Evolutionary conservation across 2,329 filamentous ascomycete species (phyloP), one percentile per base, ranked within the genome.

Genomic region (Talaromyces rugulosus): DNA sequence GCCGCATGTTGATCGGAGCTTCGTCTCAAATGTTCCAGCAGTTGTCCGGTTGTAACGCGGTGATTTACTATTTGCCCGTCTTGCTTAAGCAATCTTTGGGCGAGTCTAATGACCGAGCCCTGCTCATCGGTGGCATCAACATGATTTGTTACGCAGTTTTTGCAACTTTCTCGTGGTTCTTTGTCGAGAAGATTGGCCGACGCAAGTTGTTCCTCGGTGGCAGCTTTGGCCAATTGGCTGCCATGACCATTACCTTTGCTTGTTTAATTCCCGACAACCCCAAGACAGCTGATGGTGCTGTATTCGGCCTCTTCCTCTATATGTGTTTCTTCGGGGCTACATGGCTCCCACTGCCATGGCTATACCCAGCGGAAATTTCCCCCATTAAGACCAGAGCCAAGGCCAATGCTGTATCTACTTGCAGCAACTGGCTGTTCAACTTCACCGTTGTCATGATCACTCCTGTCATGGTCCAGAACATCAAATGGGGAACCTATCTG

Each of bases 301-400:
- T 82, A 9, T 86, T 88, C 2, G 87, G 87, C 61, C 75, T 90
- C 12, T 90, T 90, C 75, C 82, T 86, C 2, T 90, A 89, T 74
- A 89, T 89, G 68, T 85, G 86, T 4, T 87, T 86, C 60, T 89
- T 89, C 65, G 87, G 87, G 36, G 86, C 86, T 0, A 86, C 85
- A 0, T 88, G 85, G 82, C 71, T 88, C 6, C 85, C 86, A 16
- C 79, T 88, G 28, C 86, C 86, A 0, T 89, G 85, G 86, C 52
- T 76, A 60, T 77, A 77, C 63, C 76, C 81, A 0, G 80, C 82
- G 55, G 83, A 83, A 64, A 74, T 83, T 68, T 83, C 81, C 60
- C 82, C 83, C 6, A 78, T 84, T 70, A 82, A 81, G 71, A 85
- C 82, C 6, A 78, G 83, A 56, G 80, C 81, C 47, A 84, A 84